These are phyloP conservation scores for Rhodotorula sp. DNA, from an alignment of 1,284 basidiomycete species.

Conservation along the genomic window DNA sequence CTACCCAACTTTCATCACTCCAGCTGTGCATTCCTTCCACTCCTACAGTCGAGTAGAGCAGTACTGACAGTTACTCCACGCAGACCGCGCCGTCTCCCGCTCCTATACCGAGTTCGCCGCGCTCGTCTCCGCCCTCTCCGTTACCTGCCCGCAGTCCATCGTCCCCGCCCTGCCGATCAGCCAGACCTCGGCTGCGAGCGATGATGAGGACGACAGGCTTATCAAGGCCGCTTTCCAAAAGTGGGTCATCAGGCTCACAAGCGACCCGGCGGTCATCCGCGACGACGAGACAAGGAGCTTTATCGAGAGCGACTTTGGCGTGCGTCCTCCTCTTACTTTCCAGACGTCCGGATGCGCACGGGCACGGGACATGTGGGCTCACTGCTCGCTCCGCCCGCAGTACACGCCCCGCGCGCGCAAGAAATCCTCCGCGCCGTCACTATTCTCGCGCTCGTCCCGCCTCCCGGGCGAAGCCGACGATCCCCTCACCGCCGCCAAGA, in stretches of 20 bases:
- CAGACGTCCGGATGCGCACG: not conserved
- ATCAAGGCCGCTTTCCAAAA: slow-evolving; percentile 88
- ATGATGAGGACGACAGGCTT: slow-evolving; percentile 90
- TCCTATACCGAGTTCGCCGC: slow-evolving; percentile 43
- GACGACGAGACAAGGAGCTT: slow-evolving; percentile 91
- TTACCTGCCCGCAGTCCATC: slow-evolving; percentile 59
- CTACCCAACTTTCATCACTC: slow-evolving; percentile 79
- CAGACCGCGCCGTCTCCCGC: slow-evolving; percentile 38
- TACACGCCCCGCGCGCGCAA: slow-evolving; percentile 41
- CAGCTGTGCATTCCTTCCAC: slow-evolving; percentile 56
- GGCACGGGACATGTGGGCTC: not conserved
- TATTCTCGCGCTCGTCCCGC: slow-evolving; percentile 33
- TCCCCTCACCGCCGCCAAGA: slow-evolving; percentile 80
- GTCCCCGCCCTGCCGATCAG: slow-evolving; percentile 85
- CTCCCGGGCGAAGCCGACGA: slow-evolving; percentile 56
- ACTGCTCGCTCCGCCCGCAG: slow-evolving; percentile 17
- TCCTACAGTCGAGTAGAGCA: slow-evolving; percentile 73
- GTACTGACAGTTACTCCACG: not conserved
- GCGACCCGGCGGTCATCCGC: slow-evolving; percentile 77
- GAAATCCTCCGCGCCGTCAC: slow-evolving; percentile 48
- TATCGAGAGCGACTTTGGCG: slow-evolving; percentile 91
- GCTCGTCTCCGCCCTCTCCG: slow-evolving; percentile 40
- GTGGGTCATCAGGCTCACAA: slow-evolving; percentile 86
- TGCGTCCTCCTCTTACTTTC: slow-evolving; percentile 45
- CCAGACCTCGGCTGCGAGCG: slow-evolving; percentile 88